Evolutionary conservation across 495 filamentous ascomycete species (phyloP).

Genomic region (Usnea hakonensis): DNA sequence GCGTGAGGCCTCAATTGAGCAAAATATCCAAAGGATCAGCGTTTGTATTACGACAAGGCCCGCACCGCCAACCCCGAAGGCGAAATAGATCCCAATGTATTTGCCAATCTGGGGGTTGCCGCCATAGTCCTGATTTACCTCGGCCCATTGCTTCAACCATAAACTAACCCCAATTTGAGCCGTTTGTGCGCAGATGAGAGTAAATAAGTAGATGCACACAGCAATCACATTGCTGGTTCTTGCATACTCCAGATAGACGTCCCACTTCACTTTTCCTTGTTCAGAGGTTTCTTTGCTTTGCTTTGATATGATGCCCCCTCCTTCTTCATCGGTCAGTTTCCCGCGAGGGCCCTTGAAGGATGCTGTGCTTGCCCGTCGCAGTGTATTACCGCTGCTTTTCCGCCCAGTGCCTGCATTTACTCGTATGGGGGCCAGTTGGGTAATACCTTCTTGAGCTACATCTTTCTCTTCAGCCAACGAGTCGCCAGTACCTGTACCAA

Average conservation of each 20-base stretch:
- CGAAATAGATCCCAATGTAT: slow-evolving; percentile 91
- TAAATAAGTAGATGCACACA: slow-evolving; percentile 70
- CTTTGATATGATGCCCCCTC: slow-evolving; percentile 59
- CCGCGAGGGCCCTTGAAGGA: slow-evolving; percentile 82
- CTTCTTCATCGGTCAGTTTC: slow-evolving; percentile 78
- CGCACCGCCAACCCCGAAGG: slow-evolving; percentile 84
- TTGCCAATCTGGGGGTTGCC: slow-evolving; percentile 70
- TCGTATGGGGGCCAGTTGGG: slow-evolving; percentile 65
- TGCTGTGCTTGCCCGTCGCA: slow-evolving; percentile 84
- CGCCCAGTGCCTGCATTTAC: slow-evolving; percentile 42
- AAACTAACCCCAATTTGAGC: slow-evolving; percentile 73
- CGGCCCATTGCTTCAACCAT: slow-evolving; percentile 92
- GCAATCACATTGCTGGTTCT: slow-evolving; percentile 86
- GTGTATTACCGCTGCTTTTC: slow-evolving; percentile 60
- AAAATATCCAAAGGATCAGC: slow-evolving; percentile 97
- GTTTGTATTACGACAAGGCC: slow-evolving; percentile 84
- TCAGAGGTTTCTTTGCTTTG: slow-evolving; percentile 81
- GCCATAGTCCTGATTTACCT: slow-evolving; percentile 59
- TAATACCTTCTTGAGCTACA: slow-evolving; percentile 60
- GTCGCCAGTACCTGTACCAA: slow-evolving; percentile 33
- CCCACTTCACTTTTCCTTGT: slow-evolving; percentile 97
- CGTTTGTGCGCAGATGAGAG: slow-evolving; percentile 71
- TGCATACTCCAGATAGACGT: slow-evolving; percentile 80
- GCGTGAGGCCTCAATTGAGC: slow-evolving; percentile 93
- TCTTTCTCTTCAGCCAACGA: slow-evolving; percentile 52